Base-by-base conservation (phyloP, 768 basidiomycete species). In the Serendipita sp. region DNA sequence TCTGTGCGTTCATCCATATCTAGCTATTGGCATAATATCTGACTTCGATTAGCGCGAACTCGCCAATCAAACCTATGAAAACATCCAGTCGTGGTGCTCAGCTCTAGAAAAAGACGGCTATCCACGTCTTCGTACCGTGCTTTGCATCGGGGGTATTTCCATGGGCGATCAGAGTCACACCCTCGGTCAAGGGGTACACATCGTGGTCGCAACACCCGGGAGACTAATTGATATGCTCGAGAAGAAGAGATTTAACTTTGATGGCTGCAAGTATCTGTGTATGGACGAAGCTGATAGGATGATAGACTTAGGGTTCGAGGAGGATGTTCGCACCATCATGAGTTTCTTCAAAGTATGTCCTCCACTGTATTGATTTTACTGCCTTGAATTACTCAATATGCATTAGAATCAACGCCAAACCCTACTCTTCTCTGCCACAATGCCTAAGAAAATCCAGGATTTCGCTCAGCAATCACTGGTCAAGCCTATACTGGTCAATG, bases 241-340 rank as follows among this genome's bases (percentile, higher is more conserved):
- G 75, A 98, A 97, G 79, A 89, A 84, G 74, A 82, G 85, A 68
- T 89, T 99, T 70, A 91, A 87, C 3, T 88, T 98, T 72, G 88
- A 89, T 67, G 87, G 86, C 68, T 97, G 94, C 86, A 93, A 92
- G 78, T 96, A 84, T 72, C 76, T 99, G 10, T 97, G 94, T 72
- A 93, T 99, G 92, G 96, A 99, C 75, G 96, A 99, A 75, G 96
- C 96, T 0, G 96, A 99, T 75, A 79, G 96, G 66, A 99, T 99
- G 96, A 93, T 99, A 66, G 96, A 99, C 72, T 79, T 97, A 72
- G 96, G 96, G 0, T 99, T 99, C 71, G 96, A 99, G 74, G 96
- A 99, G 67, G 96, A 99, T 70, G 94, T 99, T 35, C 81, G 96
- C 65, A 96, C 93, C 70, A 96, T 99, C 71, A 97, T 99, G 92